Evolutionary conservation across 1,139 yeast genomes (phyloP), one percentile per base, ranked within the genome.

Genomic region (Nakaseomyces sp.): DNA sequence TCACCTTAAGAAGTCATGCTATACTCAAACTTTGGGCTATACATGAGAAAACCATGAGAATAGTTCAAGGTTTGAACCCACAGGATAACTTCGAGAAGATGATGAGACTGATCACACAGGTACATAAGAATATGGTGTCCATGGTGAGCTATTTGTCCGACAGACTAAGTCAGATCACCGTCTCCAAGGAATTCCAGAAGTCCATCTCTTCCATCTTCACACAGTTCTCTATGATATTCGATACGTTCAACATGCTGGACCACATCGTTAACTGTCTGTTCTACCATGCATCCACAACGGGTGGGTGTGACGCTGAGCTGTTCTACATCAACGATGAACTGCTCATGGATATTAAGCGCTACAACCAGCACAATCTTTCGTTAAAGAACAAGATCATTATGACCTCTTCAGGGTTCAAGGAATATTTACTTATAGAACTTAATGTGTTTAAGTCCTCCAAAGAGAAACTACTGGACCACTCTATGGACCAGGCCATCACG

Each of bases 311-410:
- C n/a, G 38, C n/a, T 8, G 28, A 22, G 26, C 38, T 35, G 8
- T 35, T 35, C 12, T 35, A 35, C 18, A 22, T 35, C 5, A 12
- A 20, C 18, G 28, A 35, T 28, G 28, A 20, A 8, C 28, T 35
- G 9, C 38, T 35, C 1, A 20, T 35, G 38, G 38, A 35, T 12
- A 35, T 35, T 9, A 35, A 81, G 76, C 18, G 24, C 2, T 44
- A 29, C 39, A 16, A 35, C 10, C 17, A 20, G 4, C 36, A 29
- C 12, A 44, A 46, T 25, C 19, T 38, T n/a, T 18, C 38, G 18
- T 43, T 44, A 33, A 43, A 44, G 28, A 29, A 30, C 5, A 40
- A 37, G 6, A 30, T 47, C 16, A 25, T 33, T 2, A 17, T 32
- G 20, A 40, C 43, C 6, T 44, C 50, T 3, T 22, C 26, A 5